Conservation (phyloP, 139 green algal species). For the Tetradesmus obliquus region DNA sequence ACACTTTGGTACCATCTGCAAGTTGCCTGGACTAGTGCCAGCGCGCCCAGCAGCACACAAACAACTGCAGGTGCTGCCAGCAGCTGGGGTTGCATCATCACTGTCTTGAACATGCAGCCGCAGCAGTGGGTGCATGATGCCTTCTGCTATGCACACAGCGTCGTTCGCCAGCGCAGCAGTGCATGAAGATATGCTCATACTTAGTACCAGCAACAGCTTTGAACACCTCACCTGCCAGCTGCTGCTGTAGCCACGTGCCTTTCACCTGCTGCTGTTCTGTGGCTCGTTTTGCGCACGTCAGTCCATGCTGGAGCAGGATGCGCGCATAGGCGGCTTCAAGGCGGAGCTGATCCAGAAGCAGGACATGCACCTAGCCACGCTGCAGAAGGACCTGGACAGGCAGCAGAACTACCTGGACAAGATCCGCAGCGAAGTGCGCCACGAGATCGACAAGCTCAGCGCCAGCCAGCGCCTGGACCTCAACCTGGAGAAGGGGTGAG, state of each 20-base stretch:
- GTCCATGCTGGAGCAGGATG: slow-evolving; percentile 79
- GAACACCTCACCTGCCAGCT: background rate
- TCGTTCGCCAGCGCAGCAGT: background rate
- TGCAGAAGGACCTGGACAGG: slow-evolving; percentile 88
- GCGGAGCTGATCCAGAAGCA: slow-evolving; percentile 85
- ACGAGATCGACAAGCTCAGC: slow-evolving; percentile 96
- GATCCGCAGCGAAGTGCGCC: slow-evolving; percentile 87
- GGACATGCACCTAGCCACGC: slow-evolving; percentile 73
- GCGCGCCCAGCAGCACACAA: background rate
- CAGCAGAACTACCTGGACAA: slow-evolving; percentile 91
- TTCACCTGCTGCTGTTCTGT: background rate
- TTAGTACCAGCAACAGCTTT: background rate
- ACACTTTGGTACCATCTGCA: background rate
- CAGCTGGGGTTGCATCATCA: background rate
- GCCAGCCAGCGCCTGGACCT: slow-evolving; percentile 93
- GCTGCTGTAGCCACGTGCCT: background rate
- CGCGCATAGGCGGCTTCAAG: slow-evolving; percentile 77
- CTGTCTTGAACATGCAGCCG: background rate
- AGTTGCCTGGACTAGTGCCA: background rate
- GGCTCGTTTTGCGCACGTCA: slow-evolving; percentile 38
- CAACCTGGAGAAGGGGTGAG: slow-evolving; percentile 95
- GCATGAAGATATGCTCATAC: background rate
- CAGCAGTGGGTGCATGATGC: background rate
- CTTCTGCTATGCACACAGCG: background rate
- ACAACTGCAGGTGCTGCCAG: background rate